These are phyloP conservation scores for Prunus mira DNA, from an alignment of 306 rosid species.

Conservation along the genomic window DNA sequence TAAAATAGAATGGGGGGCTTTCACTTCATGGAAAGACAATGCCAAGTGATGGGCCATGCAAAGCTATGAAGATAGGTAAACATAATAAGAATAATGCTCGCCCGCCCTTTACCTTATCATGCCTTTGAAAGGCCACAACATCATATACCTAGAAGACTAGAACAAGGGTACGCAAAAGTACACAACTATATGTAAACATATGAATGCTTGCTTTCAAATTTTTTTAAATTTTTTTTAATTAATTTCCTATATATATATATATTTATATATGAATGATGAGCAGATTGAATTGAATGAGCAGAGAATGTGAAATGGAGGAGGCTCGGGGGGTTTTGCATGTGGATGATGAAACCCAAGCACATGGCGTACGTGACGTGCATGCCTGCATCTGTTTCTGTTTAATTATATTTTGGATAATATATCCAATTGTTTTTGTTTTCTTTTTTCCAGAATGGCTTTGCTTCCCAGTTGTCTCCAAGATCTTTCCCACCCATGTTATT, in stretches of 20 bases:
- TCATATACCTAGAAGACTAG: neutral
- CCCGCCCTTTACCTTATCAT: neutral
- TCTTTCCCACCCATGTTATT: slow-evolving; percentile 60
- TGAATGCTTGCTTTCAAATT: neutral
- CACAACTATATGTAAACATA: neutral
- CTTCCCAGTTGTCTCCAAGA: slow-evolving; percentile 25
- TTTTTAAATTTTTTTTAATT: too few species aligned
- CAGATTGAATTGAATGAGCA: neutral
- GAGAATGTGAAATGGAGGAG: neutral
- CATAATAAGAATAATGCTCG: neutral
- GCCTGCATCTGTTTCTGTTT: slow-evolving; percentile 16
- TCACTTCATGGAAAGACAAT: neutral
- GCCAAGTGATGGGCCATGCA: slow-evolving; percentile 8
- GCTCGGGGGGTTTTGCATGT: slow-evolving; percentile 34
- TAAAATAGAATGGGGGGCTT: neutral
- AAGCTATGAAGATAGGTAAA: neutral
- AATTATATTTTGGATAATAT: slow-evolving; percentile 30
- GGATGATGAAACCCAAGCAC: slow-evolving; percentile 57
- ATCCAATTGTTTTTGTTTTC: slow-evolving; percentile 16
- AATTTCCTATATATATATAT: neutral
- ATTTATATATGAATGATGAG: neutral
- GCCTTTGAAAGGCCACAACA: neutral
- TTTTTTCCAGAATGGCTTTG: slow-evolving; percentile 29
- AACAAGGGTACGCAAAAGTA: slow-evolving; percentile 9
- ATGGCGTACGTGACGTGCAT: slow-evolving; percentile 59